phyloP scores from a whole-genome alignment of 768 basidiomycete genomes.

The Phaeolepiota aurea region DNA sequence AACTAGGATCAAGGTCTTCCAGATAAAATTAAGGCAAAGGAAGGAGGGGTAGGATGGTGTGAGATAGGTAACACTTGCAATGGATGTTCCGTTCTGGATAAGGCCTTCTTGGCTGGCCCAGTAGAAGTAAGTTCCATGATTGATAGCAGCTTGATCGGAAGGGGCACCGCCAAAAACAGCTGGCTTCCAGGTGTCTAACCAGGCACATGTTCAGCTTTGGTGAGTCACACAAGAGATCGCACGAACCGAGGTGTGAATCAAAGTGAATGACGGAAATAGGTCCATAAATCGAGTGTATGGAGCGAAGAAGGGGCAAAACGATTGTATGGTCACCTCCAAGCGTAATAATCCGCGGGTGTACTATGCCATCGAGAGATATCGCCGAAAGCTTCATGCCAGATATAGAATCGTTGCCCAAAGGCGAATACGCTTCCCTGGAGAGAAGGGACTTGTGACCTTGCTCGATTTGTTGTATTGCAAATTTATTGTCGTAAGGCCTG shows the following conservation, averaged over 20 bases:
- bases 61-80: constrained; percentile 59
- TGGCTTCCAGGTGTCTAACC: constrained; percentile 65
- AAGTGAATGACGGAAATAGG: constrained; percentile 81
- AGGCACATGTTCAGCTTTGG: constrained; percentile 3
- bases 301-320: constrained; percentile 51
- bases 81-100: constrained; percentile 68
- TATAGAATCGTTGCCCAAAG: constrained; percentile 53
- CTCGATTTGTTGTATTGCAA: constrained; percentile 70
- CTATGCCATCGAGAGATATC: constrained; percentile 58
- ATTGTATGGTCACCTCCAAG: constrained; percentile 89
- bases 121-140: constrained; percentile 89
- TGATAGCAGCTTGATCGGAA: constrained; percentile 65
- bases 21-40: constrained; percentile 10
- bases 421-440: constrained; percentile 52
- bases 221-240: constrained; percentile 7
- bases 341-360: constrained; percentile 74
- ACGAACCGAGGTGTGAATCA: constrained; percentile 60
- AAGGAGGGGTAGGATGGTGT: constrained; percentile 8
- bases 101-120: constrained; percentile 81
- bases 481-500: constrained; percentile 65
- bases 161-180: constrained; percentile 69
- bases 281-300: constrained; percentile 71
- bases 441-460: constrained; percentile 62
- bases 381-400: constrained; percentile 52
- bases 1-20: constrained; percentile 71